These are phyloP conservation scores for Geopyxis carbonaria DNA, from an alignment of 495 filamentous ascomycete species.

Conservation along the genomic window DNA sequence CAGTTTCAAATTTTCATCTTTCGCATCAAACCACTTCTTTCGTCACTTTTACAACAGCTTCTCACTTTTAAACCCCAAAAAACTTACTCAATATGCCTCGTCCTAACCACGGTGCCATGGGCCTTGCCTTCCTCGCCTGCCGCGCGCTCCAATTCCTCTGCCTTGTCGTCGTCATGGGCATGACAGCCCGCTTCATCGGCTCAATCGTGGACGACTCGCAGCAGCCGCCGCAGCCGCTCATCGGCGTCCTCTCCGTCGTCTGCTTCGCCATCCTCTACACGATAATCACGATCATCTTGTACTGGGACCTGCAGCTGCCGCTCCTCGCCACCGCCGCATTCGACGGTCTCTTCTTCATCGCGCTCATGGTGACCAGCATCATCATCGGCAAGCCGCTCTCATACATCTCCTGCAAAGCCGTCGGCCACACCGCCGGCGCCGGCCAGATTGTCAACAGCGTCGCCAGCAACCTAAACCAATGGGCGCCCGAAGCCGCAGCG, in stretches of 20 bases:
- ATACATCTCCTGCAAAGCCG: constrained; percentile 50
- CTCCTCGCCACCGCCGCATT: constrained; percentile 47
- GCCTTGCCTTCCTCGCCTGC: constrained; percentile 56
- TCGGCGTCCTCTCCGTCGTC: constrained; percentile 34
- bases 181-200: constrained; percentile 69
- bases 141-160: constrained; percentile 52
- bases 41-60: not conserved
- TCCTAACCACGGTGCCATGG: constrained; percentile 52
- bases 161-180: constrained; percentile 64
- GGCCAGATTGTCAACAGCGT: not conserved
- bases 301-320: constrained; percentile 55
- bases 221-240: constrained; percentile 50
- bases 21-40: not conserved
- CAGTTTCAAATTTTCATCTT: not conserved
- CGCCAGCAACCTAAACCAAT: not conserved
- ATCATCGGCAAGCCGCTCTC: constrained; percentile 67
- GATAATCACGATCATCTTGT: constrained; percentile 57
- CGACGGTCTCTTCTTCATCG: constrained; percentile 52
- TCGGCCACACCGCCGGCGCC: constrained; percentile 18
- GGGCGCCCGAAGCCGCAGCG: not conserved
- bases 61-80: not conserved
- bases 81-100: constrained; percentile 7
- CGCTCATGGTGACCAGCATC: constrained; percentile 51
- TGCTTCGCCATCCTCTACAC: constrained; percentile 63
- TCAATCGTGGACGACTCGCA: constrained; percentile 47